Percentiles rank a stretch among this genome's conserved stretches.
Evolutionary conservation across 1,284 basidiomycete species (phyloP).

Genomic region (Ganoderma resinaceum): DNA sequence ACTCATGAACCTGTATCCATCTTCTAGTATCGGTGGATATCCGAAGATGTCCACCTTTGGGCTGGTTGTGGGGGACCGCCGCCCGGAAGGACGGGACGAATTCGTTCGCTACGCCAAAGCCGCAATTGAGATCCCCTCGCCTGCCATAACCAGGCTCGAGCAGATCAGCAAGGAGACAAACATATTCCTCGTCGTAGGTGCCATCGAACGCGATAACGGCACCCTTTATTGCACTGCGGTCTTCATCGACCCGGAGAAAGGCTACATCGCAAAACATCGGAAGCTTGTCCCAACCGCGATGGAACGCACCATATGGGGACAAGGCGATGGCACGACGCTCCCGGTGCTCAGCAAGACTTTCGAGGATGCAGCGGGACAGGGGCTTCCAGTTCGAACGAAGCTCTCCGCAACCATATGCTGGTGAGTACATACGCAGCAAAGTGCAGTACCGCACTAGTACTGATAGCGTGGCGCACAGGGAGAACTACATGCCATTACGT

Average conservation of each 20-base stretch:
- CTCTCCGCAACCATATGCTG: conserved; percentile 75
- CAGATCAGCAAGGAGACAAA: conserved; percentile 54
- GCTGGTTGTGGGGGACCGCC: conserved; percentile 60
- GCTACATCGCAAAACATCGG: conserved; percentile 70
- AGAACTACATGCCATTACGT: conserved; percentile 82
- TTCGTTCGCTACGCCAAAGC: conserved; percentile 62
- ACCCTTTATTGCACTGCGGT: conserved; percentile 77
- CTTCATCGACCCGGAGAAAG: conserved; percentile 65
- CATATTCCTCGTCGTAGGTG: conserved; percentile 72
- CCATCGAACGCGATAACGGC: conserved; percentile 70
- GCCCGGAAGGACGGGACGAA: conserved; percentile 63
- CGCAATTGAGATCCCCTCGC: conserved; percentile 65
- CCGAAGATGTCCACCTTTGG: conserved; percentile 71
- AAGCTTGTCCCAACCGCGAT: conserved; percentile 76
- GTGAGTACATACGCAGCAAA: conserved; percentile 41
- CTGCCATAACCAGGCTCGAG: conserved; percentile 57
- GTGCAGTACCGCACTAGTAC: neutral
- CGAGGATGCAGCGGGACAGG: conserved; percentile 28
- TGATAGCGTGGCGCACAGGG: conserved; percentile 47
- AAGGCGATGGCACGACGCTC: conserved; percentile 49
- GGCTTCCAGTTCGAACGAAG: conserved; percentile 50
- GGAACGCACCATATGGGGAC: conserved; percentile 77
- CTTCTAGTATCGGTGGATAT: conserved; percentile 70
- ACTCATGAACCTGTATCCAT: neutral
- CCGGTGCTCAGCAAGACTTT: conserved; percentile 41